Percentiles rank a stretch among this genome's conserved stretches.
Evolutionary conservation across 257 asterid genomes (phyloP).

Genomic region (Jaltomata sinuosa): DNA sequence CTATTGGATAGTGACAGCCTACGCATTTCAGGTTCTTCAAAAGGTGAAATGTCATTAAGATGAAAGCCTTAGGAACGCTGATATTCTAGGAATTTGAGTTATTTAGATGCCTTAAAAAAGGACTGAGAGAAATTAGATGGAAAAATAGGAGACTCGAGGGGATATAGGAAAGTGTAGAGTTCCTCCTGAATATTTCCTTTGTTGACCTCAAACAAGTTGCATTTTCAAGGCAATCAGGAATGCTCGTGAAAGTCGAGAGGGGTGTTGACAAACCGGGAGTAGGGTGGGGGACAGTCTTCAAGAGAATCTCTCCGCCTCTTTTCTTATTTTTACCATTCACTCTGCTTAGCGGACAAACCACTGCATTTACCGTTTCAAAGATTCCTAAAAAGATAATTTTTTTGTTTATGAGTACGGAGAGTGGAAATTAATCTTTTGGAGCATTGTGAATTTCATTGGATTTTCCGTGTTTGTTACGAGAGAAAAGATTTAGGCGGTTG

Average conservation of each 20-base stretch:
- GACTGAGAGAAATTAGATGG: background rate
- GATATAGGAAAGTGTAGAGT: background rate
- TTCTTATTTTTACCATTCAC: background rate
- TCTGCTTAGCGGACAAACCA: background rate
- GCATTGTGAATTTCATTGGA: background rate
- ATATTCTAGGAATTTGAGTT: background rate
- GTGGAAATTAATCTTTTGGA: background rate
- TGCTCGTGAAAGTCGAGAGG: background rate
- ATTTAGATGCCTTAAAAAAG: background rate
- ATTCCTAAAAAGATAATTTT: background rate
- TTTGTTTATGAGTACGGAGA: background rate
- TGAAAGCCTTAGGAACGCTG: background rate
- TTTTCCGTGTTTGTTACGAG: background rate
- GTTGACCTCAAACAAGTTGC: background rate
- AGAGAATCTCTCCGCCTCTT: background rate
- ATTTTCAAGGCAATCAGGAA: background rate
- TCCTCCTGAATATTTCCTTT: background rate
- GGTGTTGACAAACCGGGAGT: background rate
- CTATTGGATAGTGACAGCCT: background rate
- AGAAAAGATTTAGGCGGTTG: background rate
- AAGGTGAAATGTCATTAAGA: background rate
- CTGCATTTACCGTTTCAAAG: background rate
- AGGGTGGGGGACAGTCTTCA: background rate
- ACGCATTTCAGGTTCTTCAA: background rate
- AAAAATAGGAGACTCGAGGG: background rate